Percentiles rank a stretch among this genome's conserved stretches.
Evolutionary conservation across 768 basidiomycete species (phyloP).

Genomic region (Mycena sanguinolenta): DNA sequence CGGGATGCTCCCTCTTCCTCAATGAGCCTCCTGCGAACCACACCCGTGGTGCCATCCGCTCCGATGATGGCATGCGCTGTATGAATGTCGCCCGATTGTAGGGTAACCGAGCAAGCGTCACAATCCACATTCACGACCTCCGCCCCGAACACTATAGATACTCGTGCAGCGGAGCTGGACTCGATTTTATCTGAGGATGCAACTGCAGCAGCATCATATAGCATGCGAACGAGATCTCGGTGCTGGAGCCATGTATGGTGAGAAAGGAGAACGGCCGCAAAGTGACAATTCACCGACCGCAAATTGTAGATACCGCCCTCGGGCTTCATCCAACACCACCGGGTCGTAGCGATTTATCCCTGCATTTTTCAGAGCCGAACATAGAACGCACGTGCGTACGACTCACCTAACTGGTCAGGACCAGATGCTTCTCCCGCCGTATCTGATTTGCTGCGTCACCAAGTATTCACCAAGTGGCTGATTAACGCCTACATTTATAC

Average conservation of each 20-base stretch:
- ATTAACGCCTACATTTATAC: conserved; percentile 14
- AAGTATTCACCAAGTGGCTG: neutral
- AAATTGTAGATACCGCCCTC: conserved; percentile 17
- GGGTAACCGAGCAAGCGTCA: too few species aligned
- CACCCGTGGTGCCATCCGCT: conserved; percentile 20
- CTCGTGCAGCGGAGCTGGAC: neutral
- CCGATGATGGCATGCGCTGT: conserved; percentile 22
- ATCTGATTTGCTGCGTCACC: neutral
- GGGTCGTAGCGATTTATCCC: too few species aligned
- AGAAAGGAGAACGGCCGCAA: neutral
- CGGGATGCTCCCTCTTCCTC: conserved; percentile 1
- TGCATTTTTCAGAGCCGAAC: neutral
- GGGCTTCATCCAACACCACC: conserved; percentile 6
- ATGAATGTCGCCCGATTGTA: conserved; percentile 9
- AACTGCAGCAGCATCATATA: neutral
- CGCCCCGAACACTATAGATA: conserved; percentile 5
- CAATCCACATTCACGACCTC: conserved; percentile 23
- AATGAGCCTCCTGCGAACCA: conserved; percentile 13
- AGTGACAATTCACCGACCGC: neutral
- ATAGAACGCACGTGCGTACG: too few species aligned
- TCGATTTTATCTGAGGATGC: neutral
- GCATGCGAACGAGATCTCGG: conserved; percentile 19
- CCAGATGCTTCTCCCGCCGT: neutral
- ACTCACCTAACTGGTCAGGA: neutral
- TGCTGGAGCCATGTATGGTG: neutral